Conservation (phyloP, 257 asterid species). For the Cinchona pubescens region DNA sequence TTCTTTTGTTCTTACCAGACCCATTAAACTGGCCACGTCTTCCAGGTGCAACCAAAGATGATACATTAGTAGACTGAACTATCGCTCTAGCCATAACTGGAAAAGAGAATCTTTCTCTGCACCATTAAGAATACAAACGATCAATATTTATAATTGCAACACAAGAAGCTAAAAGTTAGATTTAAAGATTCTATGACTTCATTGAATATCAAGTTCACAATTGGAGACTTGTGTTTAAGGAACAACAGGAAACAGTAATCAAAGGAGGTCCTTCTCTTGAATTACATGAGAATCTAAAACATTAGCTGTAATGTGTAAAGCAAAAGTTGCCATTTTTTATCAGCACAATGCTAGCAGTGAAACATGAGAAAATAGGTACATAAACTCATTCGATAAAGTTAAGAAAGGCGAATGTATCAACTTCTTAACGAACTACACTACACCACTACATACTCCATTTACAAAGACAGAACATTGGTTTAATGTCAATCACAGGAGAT, state of each 20-base stretch:
- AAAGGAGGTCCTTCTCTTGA: neutral
- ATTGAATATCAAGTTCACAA: neutral
- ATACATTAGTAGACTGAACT: conserved; percentile 60
- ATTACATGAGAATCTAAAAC: neutral
- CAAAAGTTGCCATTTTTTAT: neutral
- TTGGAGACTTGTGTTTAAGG: neutral
- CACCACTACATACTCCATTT: neutral
- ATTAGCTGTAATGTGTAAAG: neutral
- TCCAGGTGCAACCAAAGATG: conserved; percentile 52
- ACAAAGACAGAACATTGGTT: neutral
- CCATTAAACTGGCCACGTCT: conserved; percentile 48
- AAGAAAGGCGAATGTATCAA: neutral
- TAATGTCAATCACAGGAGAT: neutral
- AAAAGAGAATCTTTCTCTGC: conserved; percentile 34
- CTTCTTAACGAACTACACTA: neutral
- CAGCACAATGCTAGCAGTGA: neutral
- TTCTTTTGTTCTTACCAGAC: conserved; percentile 42
- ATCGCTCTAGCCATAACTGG: conserved; percentile 71
- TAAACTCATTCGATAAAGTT: neutral
- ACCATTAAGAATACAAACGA: conserved; percentile 6
- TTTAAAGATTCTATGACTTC: neutral
- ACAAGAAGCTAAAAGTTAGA: neutral
- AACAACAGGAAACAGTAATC: neutral
- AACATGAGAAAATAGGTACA: neutral
- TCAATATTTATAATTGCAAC: neutral